Evolutionary conservation across 2,329 filamentous ascomycete genomes (phyloP).

Genomic region (Pseudofabraea citricarpa): DNA sequence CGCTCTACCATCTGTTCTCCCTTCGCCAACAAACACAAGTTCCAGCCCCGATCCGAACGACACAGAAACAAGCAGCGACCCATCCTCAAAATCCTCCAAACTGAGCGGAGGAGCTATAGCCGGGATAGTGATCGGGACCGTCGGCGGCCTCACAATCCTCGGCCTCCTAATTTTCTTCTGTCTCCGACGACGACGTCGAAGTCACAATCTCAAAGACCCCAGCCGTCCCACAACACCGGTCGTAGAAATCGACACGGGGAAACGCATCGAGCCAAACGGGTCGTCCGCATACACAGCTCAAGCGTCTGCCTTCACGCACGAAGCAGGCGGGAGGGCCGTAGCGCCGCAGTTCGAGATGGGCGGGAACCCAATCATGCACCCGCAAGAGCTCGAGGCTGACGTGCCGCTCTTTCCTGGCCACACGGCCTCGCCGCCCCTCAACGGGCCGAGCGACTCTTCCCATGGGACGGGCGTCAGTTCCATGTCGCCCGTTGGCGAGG

Average conservation of each 20-base stretch:
- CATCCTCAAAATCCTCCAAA: background rate
- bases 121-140: constrained; percentile 14
- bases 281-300: constrained; percentile 13
- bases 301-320: constrained; percentile 7
- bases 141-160: constrained; percentile 7
- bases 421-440: background rate
- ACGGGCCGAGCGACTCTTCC: too few species aligned
- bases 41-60: background rate
- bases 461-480: background rate
- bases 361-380: constrained; percentile 21
- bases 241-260: constrained; percentile 14
- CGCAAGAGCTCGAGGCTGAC: constrained; percentile 18
- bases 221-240: background rate
- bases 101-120: constrained; percentile 15
- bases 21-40: constrained; percentile 3
- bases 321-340: constrained; percentile 12
- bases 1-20: constrained; percentile 11
- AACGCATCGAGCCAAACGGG: constrained; percentile 3
- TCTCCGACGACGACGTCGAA: constrained; percentile 4
- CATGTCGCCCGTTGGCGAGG: constrained; percentile 6
- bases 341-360: constrained; percentile 14
- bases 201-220: background rate
- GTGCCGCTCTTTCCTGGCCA: constrained; percentile 5
- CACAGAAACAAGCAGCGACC: background rate
- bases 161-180: constrained; percentile 10